Evolutionary conservation across 2,329 filamentous ascomycete species (phyloP).

Genomic region (Ophiocordyceps camponoti-leonardi): DNA sequence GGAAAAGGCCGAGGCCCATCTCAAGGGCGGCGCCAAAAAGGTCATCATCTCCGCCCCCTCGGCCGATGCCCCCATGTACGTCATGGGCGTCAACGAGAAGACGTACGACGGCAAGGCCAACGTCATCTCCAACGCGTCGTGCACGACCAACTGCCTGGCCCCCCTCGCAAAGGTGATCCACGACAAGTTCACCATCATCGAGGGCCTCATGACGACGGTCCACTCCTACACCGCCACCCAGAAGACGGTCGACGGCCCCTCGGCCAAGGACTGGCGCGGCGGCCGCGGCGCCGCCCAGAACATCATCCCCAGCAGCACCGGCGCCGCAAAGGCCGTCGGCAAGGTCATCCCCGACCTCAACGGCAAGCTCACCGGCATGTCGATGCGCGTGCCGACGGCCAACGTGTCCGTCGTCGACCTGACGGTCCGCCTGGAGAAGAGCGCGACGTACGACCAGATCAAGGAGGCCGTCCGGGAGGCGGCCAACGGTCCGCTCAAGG

Average conservation of each 20-base stretch:
- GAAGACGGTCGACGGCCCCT: conserved; percentile 98
- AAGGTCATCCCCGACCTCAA: conserved; percentile 98
- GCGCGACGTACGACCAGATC: conserved; percentile 76
- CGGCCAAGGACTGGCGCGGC: conserved; percentile 97
- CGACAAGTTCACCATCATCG: conserved; percentile 94
- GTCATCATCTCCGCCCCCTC: conserved; percentile 86
- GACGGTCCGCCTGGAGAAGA: conserved; percentile 87
- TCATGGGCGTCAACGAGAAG: conserved; percentile 97
- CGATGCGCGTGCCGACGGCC: conserved; percentile 95
- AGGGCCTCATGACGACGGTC: conserved; percentile 99
- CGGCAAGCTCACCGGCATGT: conserved; percentile 99
- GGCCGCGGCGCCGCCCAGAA: conserved; percentile 97
- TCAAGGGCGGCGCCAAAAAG: conserved; percentile 97
- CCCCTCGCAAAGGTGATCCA: conserved; percentile 98
- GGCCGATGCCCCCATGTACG: conserved; percentile 97
- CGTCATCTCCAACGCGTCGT: conserved; percentile 98
- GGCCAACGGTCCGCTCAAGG: conserved; percentile 69
- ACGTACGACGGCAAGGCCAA: conserved; percentile 78
- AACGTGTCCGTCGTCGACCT: conserved; percentile 99
- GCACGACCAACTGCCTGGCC: conserved; percentile 99
- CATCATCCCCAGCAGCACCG: conserved; percentile 98
- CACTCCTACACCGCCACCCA: conserved; percentile 99
- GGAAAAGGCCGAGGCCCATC: conserved; percentile 86
- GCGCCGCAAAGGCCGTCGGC: conserved; percentile 99
- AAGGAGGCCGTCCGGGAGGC: conserved; percentile 83